Percentiles rank a stretch among this genome's conserved stretches.
Conservation (phyloP, 768 basidiomycete genomes). For the Rhizopogon salebrosus region DNA sequence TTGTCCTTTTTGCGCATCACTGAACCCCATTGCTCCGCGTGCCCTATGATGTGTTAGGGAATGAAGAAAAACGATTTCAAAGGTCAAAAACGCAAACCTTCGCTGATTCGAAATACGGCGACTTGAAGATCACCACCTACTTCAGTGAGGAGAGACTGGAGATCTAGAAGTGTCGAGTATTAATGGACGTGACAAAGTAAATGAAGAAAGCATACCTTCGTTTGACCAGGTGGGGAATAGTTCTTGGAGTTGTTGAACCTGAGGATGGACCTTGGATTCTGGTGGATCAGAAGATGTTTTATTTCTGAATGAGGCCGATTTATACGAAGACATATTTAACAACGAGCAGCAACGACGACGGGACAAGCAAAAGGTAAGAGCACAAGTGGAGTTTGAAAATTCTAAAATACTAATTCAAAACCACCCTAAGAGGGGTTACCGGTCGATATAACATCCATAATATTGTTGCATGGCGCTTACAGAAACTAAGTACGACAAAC, state of each 20-base stretch:
- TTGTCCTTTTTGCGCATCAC: slow-evolving; percentile 88
- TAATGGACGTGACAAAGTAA: slow-evolving; percentile 16
- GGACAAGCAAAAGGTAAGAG: slow-evolving; percentile 3
- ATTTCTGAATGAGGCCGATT: slow-evolving; percentile 22
- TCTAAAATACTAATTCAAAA: slow-evolving; percentile 1
- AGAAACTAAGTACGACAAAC: not conserved
- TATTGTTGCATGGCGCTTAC: not conserved
- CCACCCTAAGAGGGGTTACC: no score
- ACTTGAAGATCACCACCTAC: slow-evolving; percentile 62
- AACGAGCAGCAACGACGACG: not conserved
- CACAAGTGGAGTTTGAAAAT: slow-evolving; percentile 24
- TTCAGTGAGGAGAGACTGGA: slow-evolving; percentile 64
- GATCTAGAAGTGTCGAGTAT: slow-evolving; percentile 39
- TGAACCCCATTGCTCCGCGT: slow-evolving; percentile 75
- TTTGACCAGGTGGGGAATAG: slow-evolving; percentile 64
- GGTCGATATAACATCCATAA: not conserved
- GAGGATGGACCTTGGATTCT: slow-evolving; percentile 41
- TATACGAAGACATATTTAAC: slow-evolving; percentile 24
- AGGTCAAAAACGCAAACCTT: slow-evolving; percentile 35
- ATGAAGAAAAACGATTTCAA: slow-evolving; percentile 9
- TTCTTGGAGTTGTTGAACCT: slow-evolving; percentile 65
- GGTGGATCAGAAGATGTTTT: slow-evolving; percentile 10
- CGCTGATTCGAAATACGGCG: slow-evolving; percentile 70
- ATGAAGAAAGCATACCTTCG: slow-evolving; percentile 45
- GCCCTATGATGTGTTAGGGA: slow-evolving; percentile 39